phyloP scores from a whole-genome alignment of 345 rosid species.

The Euclidium syriacum region DNA sequence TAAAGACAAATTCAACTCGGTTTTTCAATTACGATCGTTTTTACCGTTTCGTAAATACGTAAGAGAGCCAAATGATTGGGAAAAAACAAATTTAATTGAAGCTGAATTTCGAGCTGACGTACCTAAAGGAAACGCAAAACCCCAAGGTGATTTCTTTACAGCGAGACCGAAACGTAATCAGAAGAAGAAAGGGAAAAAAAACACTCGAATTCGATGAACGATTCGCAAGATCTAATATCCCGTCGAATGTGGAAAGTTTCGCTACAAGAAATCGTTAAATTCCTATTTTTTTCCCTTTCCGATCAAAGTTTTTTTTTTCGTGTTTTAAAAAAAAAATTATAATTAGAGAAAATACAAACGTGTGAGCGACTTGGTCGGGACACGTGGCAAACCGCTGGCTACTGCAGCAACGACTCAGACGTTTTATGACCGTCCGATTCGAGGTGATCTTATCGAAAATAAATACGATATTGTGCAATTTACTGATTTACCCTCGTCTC shows the following conservation, averaged over 20 bases:
- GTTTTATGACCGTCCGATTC: slow-evolving; percentile 21
- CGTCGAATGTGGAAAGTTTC: slow-evolving; percentile 15
- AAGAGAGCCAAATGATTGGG: neutral
- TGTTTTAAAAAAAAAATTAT: no score
- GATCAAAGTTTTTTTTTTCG: neutral
- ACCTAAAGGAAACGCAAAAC: slow-evolving; percentile 35
- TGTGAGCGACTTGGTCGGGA: slow-evolving; percentile 26
- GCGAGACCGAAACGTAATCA: slow-evolving; percentile 17
- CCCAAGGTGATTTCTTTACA: slow-evolving; percentile 31
- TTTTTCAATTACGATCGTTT: neutral
- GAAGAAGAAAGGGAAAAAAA: slow-evolving; percentile 27
- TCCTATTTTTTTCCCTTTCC: neutral
- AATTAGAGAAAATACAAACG: slow-evolving; percentile 12
- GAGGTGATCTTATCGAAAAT: slow-evolving; percentile 16
- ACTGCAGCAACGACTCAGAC: neutral
- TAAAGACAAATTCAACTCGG: neutral
- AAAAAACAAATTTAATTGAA: neutral
- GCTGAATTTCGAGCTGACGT: slow-evolving; percentile 8
- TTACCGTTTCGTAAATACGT: neutral
- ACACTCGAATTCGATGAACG: slow-evolving; percentile 37
- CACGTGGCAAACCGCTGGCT: slow-evolving; percentile 27
- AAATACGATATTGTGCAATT: neutral
- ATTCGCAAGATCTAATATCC: slow-evolving; percentile 35
- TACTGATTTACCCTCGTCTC: neutral
- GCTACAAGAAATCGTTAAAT: slow-evolving; percentile 5